These are phyloP conservation scores for Globisporangium okanoganense DNA, from an alignment of 352 stramenopile genomes.

Conservation along the genomic window DNA sequence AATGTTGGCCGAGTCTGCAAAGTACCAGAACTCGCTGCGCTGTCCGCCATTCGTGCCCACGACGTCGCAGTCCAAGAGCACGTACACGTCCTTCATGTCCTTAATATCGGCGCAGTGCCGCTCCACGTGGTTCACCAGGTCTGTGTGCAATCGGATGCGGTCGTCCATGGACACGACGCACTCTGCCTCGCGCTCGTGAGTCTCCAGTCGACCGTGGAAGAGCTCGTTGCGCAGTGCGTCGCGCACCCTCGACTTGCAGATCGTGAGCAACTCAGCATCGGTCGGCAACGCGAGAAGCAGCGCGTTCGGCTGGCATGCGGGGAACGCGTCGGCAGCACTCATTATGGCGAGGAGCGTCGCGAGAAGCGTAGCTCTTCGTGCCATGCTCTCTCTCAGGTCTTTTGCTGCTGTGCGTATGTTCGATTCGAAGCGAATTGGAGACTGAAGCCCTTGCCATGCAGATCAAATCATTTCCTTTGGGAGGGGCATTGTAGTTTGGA, in stretches of 20 bases:
- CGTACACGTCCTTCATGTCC: constrained; percentile 14
- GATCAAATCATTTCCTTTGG: no score
- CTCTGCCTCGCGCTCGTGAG: not conserved
- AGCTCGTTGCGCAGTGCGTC: constrained; percentile 1
- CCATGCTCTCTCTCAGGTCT: not conserved
- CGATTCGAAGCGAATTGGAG: not conserved
- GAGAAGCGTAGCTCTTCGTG: not conserved
- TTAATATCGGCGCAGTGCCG: constrained; percentile 3
- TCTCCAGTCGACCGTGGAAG: not conserved
- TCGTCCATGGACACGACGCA: constrained; percentile 6
- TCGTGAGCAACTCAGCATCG: constrained; percentile 4
- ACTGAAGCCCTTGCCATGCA: no score
- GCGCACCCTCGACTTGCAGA: constrained; percentile 12
- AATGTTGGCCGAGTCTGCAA: constrained; percentile 4
- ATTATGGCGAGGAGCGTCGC: not conserved
- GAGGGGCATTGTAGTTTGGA: no score
- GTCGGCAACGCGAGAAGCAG: constrained; percentile 2
- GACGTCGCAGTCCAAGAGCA: constrained; percentile 14
- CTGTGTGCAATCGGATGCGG: constrained; percentile 7
- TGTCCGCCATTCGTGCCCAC: not conserved
- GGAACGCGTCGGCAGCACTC: not conserved
- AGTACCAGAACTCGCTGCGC: constrained; percentile 18
- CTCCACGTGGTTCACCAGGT: constrained; percentile 10
- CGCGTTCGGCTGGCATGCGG: constrained; percentile 1
- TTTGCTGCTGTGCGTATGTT: not conserved